Percentiles rank a stretch among this genome's conserved stretches.
phyloP scores from a whole-genome alignment of 306 rosid genomes.

The Quillaja saponaria region DNA sequence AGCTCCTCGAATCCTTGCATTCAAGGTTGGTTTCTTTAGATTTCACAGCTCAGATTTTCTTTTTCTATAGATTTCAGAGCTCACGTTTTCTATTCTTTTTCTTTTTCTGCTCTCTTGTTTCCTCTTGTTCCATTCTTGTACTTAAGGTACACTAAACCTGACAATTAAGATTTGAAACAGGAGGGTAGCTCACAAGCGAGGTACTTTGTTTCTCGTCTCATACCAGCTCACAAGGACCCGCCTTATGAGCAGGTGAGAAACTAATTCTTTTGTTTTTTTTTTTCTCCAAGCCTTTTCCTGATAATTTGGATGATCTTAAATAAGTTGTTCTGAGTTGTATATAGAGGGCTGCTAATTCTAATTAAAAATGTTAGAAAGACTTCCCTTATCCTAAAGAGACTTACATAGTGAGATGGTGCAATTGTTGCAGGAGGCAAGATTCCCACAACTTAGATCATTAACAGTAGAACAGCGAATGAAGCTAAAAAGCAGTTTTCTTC shows the following conservation, averaged over 20 bases:
- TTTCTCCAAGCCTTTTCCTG: slow-evolving; percentile 2
- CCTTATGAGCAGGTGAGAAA: slow-evolving; percentile 93
- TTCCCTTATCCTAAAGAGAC: neutral
- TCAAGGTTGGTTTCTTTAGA: slow-evolving; percentile 56
- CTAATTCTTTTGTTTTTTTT: neutral
- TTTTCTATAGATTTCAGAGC: too few species aligned
- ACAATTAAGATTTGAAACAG: slow-evolving; percentile 51
- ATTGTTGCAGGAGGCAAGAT: slow-evolving; percentile 79
- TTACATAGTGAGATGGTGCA: slow-evolving; percentile 14
- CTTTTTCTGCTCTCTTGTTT: slow-evolving; percentile 1
- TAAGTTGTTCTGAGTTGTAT: neutral
- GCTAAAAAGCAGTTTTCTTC: slow-evolving; percentile 89
- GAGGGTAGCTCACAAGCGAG: slow-evolving; percentile 99
- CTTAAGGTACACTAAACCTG: slow-evolving; percentile 21
- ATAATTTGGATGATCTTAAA: neutral
- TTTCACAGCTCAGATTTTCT: too few species aligned
- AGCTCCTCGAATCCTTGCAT: slow-evolving; percentile 95
- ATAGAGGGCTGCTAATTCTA: neutral
- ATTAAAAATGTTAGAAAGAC: neutral
- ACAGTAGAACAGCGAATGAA: slow-evolving; percentile 73
- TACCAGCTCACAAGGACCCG: slow-evolving; percentile 98
- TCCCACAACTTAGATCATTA: slow-evolving; percentile 75
- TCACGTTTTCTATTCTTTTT: too few species aligned
- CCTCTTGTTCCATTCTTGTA: slow-evolving; percentile 10
- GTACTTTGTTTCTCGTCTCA: slow-evolving; percentile 88